Evolutionary conservation across 257 asterid genomes (phyloP).

Genomic region (Plantago ovata): DNA sequence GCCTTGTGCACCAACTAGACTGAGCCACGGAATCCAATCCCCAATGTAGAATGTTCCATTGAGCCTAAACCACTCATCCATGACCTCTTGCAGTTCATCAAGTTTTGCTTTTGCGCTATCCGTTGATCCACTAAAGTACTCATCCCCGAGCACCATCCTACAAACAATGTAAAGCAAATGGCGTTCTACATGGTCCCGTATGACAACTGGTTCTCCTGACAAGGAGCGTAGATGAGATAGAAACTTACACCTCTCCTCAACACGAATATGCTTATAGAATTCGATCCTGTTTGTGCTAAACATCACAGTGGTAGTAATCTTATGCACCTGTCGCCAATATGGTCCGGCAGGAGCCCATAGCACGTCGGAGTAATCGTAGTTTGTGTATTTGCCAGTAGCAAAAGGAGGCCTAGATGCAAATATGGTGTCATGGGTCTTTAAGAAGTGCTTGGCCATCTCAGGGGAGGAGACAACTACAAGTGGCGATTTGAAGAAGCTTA

Average conservation of each 20-base stretch:
- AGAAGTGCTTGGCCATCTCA: conserved; percentile 1
- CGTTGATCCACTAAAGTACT: background rate
- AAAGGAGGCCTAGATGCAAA: background rate
- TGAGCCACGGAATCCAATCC: background rate
- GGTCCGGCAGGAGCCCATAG: background rate
- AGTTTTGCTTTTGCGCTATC: background rate
- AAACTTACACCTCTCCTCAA: background rate
- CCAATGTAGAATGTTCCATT: background rate
- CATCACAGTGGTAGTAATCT: background rate
- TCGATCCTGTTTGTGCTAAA: background rate
- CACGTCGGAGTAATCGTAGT: background rate
- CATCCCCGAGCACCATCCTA: background rate
- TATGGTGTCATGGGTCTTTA: background rate
- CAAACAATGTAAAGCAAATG: background rate
- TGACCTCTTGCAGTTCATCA: background rate
- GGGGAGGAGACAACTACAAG: background rate
- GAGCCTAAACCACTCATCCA: background rate
- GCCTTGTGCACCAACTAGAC: background rate
- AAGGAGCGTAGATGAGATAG: background rate
- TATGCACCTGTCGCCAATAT: background rate
- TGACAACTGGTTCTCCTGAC: background rate
- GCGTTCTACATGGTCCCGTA: background rate
- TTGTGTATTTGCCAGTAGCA: background rate
- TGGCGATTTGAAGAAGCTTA: background rate
- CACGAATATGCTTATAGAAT: background rate